A percentile compares a stretch with the other conserved stretches of the same genome.
Evolutionary conservation across 1,284 basidiomycete genomes (phyloP).

Genomic region (Gomphus bonarii): DNA sequence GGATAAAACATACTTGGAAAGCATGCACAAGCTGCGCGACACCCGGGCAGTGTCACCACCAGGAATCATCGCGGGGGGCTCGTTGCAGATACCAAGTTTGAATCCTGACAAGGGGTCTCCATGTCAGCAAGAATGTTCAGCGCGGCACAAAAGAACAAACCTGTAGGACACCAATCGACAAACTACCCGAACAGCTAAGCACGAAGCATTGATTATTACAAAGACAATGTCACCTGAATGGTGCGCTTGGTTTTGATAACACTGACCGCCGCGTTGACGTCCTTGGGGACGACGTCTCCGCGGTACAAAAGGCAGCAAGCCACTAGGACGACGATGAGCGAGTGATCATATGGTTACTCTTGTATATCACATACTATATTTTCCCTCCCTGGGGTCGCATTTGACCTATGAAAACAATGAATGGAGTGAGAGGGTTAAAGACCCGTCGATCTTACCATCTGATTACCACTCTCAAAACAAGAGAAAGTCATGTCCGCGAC

Average conservation of each 20-base stretch:
- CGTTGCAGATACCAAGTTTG: constrained; percentile 79
- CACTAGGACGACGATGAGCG: constrained; percentile 33
- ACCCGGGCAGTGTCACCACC: constrained; percentile 85
- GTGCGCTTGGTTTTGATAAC: constrained; percentile 96
- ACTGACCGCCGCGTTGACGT: constrained; percentile 88
- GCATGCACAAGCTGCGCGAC: constrained; percentile 81
- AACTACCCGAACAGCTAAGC: constrained; percentile 35
- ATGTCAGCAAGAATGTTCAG: constrained; percentile 26
- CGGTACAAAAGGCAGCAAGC: constrained; percentile 86
- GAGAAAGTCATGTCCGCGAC: constrained; percentile 98
- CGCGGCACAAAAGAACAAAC: constrained; percentile 53
- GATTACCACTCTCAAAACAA: constrained; percentile 96
- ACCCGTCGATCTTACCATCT: constrained; percentile 59
- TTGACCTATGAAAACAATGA: constrained; percentile 44
- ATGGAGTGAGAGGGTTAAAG: constrained; percentile 2
- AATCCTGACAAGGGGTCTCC: background rate
- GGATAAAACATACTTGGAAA: constrained; percentile 43
- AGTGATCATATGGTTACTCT: background rate
- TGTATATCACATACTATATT: constrained; percentile 70
- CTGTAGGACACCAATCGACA: constrained; percentile 97
- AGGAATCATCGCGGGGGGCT: constrained; percentile 75
- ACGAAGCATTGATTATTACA: background rate
- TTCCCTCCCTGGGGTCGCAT: constrained; percentile 91
- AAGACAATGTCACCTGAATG: constrained; percentile 46
- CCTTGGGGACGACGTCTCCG: constrained; percentile 97